Base-by-base conservation (phyloP, 106 monocot genomes). In the Acanthochlamys bracteata region DNA sequence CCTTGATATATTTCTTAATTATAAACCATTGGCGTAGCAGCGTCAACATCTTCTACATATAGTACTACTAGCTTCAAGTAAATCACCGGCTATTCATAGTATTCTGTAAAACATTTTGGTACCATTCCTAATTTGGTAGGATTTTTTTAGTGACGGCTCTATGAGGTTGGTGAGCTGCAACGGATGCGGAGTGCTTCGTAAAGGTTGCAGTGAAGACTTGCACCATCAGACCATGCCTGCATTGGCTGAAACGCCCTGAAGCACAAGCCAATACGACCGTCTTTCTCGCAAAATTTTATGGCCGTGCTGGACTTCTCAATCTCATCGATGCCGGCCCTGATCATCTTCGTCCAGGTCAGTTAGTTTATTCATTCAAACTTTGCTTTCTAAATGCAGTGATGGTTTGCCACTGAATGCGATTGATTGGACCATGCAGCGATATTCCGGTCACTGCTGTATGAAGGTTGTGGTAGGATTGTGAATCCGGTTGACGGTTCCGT, bases 201-300 rank as follows among this genome's bases (percentile, higher is more conserved):
- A 63, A 21, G 63, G 42, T 0, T 63, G 63, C 42, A 63, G 23
- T 20, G 63, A 63, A 2, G 14, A 39, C 20, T n/a, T 63, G 63
- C 43, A 24, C 19, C 7, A 63, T 63, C 1, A 41, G 63, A 23
- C 63, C 63, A 1, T 63, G 42, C 43, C 43, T 63, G 13, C 63
- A 45, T 7, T 63, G 63, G 63, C 42, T 63, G 23, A 63, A 63
- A 43, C 20, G 16, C 20, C 43, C 63, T 6, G 43, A 63, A 41
- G 39, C 63, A 0, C 63, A 63, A 43, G 63, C 63, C 9, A 19
- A 45, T 20, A 42, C 63, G 13, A 63, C 63, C 43, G 40, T 63
- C 63, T 63, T 63, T 21, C 63, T 63, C 22, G 63, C 63, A 11
- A 63, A 63, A 22, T 63, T 63, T 42, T 63, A 63, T 20, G 63